Base-by-base conservation (phyloP, 2,329 filamentous ascomycete genomes). In the Stagonosporopsis cucurbitacearum region DNA sequence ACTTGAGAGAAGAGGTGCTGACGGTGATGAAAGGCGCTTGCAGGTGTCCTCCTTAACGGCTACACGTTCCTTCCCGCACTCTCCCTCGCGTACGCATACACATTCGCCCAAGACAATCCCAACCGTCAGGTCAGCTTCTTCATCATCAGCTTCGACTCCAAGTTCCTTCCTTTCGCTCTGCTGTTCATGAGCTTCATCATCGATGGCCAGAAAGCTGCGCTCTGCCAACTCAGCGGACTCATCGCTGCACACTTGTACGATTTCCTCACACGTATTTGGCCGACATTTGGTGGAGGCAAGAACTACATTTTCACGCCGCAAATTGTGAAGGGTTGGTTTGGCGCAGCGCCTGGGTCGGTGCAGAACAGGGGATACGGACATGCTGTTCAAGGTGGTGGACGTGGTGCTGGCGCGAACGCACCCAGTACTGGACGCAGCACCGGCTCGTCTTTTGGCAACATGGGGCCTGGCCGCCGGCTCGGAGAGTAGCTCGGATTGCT, bases 211-310 rank as follows among this genome's bases (percentile, higher is more conserved):
- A 64, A 75, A 3, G 77, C 77, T 17, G 83, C 90, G 11, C 71
- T 90, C 52, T 68, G 87, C 4, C 87, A 96, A 69, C 75, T 86
- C 4, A 90, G 86, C 30, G 95, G 95, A n/a, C 81, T 99, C 11
- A 62, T 96, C 39, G 91, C 93, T 12, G 93, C 93, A 4, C 95
- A 99, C 74, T 70, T 95, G 19, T 96, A 92, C 76, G 91, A 98
- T 73, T 99, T 98, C 71, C 76, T 97, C 45, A 92, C 90, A 2
- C 85, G 91, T 44, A 83, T 97, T 37, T 98, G 92, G 82, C 95
- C 95, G 5, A 86, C 90, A 51, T 95, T 95, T 71, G 94, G 92
- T 28, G 90, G 91, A 52, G 95, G 95, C 0, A 82, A 80, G 47
- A 96, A 93, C 70, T 82, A 88, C 44, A 81, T 97, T 32, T 80